A percentile compares a stretch with the other conserved stretches of the same genome.
Conservation (phyloP, 1,284 basidiomycete species). For the Cryptococcus depauperatus region DNA sequence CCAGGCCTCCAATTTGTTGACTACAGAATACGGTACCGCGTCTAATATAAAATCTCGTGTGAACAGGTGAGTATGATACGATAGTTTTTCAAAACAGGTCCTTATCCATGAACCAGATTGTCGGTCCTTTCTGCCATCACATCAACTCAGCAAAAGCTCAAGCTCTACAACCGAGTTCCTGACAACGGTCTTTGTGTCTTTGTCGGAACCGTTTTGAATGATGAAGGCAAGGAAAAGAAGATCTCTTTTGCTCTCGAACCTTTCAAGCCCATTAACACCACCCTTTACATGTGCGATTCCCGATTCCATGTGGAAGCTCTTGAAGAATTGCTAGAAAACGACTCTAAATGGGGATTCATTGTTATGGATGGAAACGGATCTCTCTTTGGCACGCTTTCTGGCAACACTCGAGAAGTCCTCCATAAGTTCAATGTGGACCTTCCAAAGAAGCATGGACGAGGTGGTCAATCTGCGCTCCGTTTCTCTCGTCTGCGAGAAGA, state of each 20-base stretch:
- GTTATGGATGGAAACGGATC: conserved; percentile 62
- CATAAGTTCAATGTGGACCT: conserved; percentile 99
- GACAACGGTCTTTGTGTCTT: conserved; percentile 96
- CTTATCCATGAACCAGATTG: conserved; percentile 46
- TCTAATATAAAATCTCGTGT: conserved; percentile 99
- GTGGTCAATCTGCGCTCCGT: conserved; percentile 99
- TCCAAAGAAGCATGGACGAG: conserved; percentile 99
- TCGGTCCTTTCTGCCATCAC: conserved; percentile 98
- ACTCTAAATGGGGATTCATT: conserved; percentile 98
- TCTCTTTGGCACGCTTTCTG: conserved; percentile 90
- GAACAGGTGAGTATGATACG: conserved; percentile 55
- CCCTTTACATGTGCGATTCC: conserved; percentile 98
- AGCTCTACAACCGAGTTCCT: conserved; percentile 91
- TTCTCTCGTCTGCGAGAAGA: conserved; percentile 99
- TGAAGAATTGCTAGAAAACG: conserved; percentile 91
- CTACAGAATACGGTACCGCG: conserved; percentile 94
- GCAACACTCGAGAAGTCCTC: conserved; percentile 93
- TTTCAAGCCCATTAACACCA: conserved; percentile 98
- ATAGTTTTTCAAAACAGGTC: too few relatives aligned
- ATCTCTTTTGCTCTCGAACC: conserved; percentile 96
- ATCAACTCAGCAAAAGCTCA: conserved; percentile 95
- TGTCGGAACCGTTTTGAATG: conserved; percentile 94
- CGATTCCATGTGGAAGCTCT: conserved; percentile 99
- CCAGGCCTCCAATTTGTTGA: conserved; percentile 87
- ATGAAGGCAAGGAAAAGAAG: conserved; percentile 99